Evolutionary conservation across 2,329 filamentous ascomycete species (phyloP).

Genomic region (Eurotiales sp.): DNA sequence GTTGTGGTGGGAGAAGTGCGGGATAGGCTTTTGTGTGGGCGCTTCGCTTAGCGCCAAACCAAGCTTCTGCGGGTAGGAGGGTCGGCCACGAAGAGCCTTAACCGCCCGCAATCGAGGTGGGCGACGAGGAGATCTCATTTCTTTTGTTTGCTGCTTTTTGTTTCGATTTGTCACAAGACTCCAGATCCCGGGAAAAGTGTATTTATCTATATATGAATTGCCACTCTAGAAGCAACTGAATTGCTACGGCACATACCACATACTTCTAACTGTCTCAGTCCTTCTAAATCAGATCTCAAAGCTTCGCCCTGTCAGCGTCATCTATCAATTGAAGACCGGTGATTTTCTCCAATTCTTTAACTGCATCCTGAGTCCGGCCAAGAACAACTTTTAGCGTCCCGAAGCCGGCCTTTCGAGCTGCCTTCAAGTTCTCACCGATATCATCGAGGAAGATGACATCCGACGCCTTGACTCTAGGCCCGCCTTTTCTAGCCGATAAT

Average conservation of each 20-base stretch:
- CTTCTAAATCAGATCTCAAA: no score
- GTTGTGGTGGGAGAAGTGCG: conserved; percentile 26
- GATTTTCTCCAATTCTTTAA: conserved; percentile 71
- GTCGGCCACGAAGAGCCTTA: conserved; percentile 45
- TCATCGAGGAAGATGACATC: conserved; percentile 90
- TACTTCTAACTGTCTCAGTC: no score
- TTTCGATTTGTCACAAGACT: no score
- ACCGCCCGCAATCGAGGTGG: conserved; percentile 5
- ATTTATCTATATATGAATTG: not conserved
- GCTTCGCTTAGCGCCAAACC: conserved; percentile 38
- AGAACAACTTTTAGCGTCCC: conserved; percentile 79
- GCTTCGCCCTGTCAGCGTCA: conserved; percentile 31
- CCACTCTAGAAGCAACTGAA: not conserved
- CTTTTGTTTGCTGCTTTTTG: no score
- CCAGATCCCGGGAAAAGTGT: no score
- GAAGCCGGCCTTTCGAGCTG: conserved; percentile 69
- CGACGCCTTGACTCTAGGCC: conserved; percentile 53
- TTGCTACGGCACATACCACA: no score
- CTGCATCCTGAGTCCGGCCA: conserved; percentile 74
- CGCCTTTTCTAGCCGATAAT: conserved; percentile 56
- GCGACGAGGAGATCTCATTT: no score
- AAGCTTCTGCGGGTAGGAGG: conserved; percentile 22
- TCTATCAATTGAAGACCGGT: conserved; percentile 59
- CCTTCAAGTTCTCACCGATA: conserved; percentile 89
- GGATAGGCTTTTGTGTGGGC: conserved; percentile 40